Percentiles rank a stretch among this genome's conserved stretches.
phyloP scores from a whole-genome alignment of 768 basidiomycete species.

The Saitozyma sp. region DNA sequence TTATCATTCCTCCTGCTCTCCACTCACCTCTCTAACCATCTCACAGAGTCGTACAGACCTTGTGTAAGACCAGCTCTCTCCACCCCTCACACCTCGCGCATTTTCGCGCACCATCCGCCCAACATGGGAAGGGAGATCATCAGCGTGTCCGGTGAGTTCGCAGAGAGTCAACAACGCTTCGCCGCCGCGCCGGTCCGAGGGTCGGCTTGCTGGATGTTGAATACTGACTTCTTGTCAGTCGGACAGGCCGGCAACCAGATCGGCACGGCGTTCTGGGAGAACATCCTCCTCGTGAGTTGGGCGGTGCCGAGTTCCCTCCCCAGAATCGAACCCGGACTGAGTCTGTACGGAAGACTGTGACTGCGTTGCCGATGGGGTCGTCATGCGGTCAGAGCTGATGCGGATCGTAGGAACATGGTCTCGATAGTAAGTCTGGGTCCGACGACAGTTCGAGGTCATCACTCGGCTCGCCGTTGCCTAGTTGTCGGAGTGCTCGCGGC shows the following conservation, averaged over 20 bases:
- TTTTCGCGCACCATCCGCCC: background rate
- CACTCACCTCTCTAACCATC: too few relatives aligned
- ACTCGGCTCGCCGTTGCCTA: too few relatives aligned
- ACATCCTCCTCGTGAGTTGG: conserved; percentile 71
- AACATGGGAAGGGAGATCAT: conserved; percentile 49
- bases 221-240: conserved; percentile 1
- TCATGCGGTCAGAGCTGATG: background rate
- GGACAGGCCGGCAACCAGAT: conserved; percentile 43
- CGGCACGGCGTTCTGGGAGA: conserved; percentile 72
- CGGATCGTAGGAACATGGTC: conserved; percentile 42
- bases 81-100: too few relatives aligned
- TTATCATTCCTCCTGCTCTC: too few relatives aligned
- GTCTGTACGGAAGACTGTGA: too few relatives aligned
- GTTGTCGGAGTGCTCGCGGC: too few relatives aligned
- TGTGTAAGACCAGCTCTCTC: too few relatives aligned
- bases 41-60: too few relatives aligned
- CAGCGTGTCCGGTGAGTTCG: conserved; percentile 40
- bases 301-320: conserved; percentile 42
- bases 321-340: conserved; percentile 38
- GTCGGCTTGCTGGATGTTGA: conserved; percentile 10
- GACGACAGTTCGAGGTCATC: too few relatives aligned
- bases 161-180: background rate
- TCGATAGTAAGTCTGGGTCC: conserved; percentile 23
- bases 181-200: background rate
- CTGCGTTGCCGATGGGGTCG: too few relatives aligned